Evolutionary conservation across 1,284 basidiomycete genomes (phyloP), one percentile per base, ranked within the genome.

Genomic region (Pisolithus thermaeus): DNA sequence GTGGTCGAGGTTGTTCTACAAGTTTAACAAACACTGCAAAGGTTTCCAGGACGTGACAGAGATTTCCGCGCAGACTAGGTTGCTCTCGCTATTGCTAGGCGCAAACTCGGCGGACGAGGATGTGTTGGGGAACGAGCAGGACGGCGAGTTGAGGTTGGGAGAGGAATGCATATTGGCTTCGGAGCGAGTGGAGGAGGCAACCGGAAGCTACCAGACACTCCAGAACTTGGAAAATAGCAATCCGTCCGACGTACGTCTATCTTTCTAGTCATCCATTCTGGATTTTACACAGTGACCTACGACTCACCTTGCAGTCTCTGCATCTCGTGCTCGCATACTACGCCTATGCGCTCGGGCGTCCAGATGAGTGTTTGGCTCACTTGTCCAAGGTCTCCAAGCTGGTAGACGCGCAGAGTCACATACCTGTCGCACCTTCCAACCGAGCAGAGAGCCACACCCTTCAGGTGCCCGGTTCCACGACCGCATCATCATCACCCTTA

Each of bases 11-110:
- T 77, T 93, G 16, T 70, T 93, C 25, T 77, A 90, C 58, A 95
- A 96, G 67, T 93, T 92, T 75, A 86, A 87, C 61, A 95, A 94
- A 62, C 92, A 95, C 61, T 88, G 85, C 52, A 73, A 65, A 22
- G 80, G 81, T 0, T 79, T 73, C 56, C 59, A 64, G 52, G 81
- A 85, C 54, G 69, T 86, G n/a, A 74, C 81, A 2, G 80, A 86
- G 58, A 71, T 88, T 51, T 85, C 84, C 5, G 78, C 74, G 0
- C 80, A 86, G 58, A 87, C 81, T 0, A 83, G 83, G 32, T 73
- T 74, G 1, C 70, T 90, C n/a, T 78, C 80, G 1, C 59, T 86
- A 20, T 71, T 86, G 37, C 71, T 90, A 25, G 69, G 72, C 6
- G 73, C 73, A 0, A 73, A 75, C 45, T 41, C 52, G 3, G 9